These are phyloP conservation scores for Populus nigra DNA, from an alignment of 345 rosid species.

Conservation along the genomic window DNA sequence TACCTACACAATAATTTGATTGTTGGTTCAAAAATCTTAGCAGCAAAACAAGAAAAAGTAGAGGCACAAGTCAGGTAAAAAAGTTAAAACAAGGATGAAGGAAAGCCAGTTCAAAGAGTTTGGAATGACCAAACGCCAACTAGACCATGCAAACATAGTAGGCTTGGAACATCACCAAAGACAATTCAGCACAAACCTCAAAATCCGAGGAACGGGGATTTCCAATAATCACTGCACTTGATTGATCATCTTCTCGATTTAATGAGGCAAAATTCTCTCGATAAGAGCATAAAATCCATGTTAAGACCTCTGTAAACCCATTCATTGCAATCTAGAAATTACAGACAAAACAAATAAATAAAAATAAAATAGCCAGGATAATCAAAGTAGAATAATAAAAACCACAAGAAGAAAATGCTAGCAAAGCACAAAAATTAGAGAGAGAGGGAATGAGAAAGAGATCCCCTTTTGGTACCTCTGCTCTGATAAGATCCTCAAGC, in stretches of 20 bases:
- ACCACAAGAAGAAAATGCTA: neutral
- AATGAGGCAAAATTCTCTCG: constrained; percentile 69
- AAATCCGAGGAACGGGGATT: constrained; percentile 91
- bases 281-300: constrained; percentile 72
- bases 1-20: neutral
- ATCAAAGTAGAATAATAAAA: neutral
- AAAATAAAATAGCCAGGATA: neutral
- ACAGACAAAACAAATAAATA: neutral
- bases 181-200: constrained; percentile 52
- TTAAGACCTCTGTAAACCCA: constrained; percentile 74
- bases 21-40: neutral
- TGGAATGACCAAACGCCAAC: neutral
- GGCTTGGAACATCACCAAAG: neutral
- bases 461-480: constrained; percentile 50
- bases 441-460: neutral
- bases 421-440: neutral
- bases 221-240: constrained; percentile 56
- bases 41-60: neutral
- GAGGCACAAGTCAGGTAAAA: neutral
- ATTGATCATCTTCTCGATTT: constrained; percentile 58
- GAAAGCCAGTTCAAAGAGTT: neutral
- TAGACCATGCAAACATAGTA: neutral
- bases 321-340: constrained; percentile 63
- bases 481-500: constrained; percentile 72
- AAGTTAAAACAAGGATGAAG: neutral